These are phyloP conservation scores for Talaromyces sp. DNA, from an alignment of 2,329 filamentous ascomycete genomes.

Conservation along the genomic window DNA sequence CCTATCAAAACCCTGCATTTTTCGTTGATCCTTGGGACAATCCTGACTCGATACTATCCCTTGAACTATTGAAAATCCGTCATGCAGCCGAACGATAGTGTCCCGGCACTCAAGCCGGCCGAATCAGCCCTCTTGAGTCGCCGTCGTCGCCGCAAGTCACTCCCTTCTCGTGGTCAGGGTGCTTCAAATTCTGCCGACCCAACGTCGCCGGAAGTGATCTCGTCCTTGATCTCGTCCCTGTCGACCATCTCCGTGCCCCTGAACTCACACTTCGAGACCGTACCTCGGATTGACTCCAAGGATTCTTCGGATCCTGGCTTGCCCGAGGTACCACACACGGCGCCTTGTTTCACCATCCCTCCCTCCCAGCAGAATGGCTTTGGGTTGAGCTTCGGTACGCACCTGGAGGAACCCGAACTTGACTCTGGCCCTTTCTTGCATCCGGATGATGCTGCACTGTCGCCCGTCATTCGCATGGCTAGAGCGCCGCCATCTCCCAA, in stretches of 20 bases:
- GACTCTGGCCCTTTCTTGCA: constrained; percentile 54
- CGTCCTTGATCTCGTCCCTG: constrained; percentile 64
- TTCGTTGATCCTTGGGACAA: constrained; percentile 17
- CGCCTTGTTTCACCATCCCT: constrained; percentile 27
- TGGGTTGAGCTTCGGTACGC: constrained; percentile 73
- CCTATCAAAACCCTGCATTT: constrained; percentile 27
- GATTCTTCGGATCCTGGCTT: constrained; percentile 27
- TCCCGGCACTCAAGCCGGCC: constrained; percentile 25
- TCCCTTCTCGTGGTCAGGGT: constrained; percentile 36
- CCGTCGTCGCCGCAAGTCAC: constrained; percentile 51
- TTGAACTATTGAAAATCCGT: constrained; percentile 28
- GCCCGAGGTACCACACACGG: constrained; percentile 28
- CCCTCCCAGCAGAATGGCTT: constrained; percentile 53
- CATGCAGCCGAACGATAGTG: constrained; percentile 34
- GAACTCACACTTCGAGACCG: constrained; percentile 68
- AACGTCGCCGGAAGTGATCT: constrained; percentile 56
- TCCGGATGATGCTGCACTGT: constrained; percentile 60
- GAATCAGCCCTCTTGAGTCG: constrained; percentile 33
- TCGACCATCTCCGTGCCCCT: constrained; percentile 65
- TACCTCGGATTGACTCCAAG: constrained; percentile 48
- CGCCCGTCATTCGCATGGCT: constrained; percentile 78
- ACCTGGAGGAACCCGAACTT: constrained; percentile 56
- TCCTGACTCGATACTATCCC: constrained; percentile 6
- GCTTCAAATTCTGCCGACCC: constrained; percentile 40
- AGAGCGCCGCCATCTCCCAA: constrained; percentile 79